Conservation (phyloP, 225 moss, liverwort and hornwort species). For the Polytrichum formosum region DNA sequence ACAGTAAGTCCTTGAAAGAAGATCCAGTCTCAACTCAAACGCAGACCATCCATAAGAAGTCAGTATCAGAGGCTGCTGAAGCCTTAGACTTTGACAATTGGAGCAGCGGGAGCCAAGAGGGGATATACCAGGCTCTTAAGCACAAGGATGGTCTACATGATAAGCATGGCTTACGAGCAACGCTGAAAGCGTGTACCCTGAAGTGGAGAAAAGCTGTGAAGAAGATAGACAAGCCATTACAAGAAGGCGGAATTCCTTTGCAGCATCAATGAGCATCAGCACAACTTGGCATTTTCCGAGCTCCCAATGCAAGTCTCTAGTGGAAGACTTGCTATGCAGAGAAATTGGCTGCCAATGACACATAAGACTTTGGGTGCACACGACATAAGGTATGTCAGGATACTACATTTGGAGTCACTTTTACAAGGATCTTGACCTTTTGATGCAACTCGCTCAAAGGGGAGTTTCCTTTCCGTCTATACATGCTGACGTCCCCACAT, state of each 20-base stretch:
- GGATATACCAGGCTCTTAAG: constrained; percentile 28
- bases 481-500: too few relatives aligned
- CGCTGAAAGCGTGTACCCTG: constrained; percentile 54
- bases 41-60: constrained; percentile 36
- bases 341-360: too few relatives aligned
- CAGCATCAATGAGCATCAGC: constrained; percentile 10
- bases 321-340: not conserved
- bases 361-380: too few relatives aligned
- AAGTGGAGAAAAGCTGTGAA: constrained; percentile 61
- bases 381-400: too few relatives aligned
- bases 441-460: too few relatives aligned
- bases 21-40: constrained; percentile 25
- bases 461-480: too few relatives aligned
- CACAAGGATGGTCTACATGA: constrained; percentile 36
- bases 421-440: too few relatives aligned
- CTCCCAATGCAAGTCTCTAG: not conserved
- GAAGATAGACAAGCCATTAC: constrained; percentile 44
- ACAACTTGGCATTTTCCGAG: not conserved
- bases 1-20: constrained; percentile 52
- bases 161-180: constrained; percentile 51
- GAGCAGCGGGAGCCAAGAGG: constrained; percentile 30
- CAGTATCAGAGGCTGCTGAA: constrained; percentile 50
- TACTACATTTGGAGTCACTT: too few relatives aligned
- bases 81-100: constrained; percentile 41
- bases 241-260: constrained; percentile 53